Conservation (phyloP, 345 rosid genomes). For the Aegle marmelos region DNA sequence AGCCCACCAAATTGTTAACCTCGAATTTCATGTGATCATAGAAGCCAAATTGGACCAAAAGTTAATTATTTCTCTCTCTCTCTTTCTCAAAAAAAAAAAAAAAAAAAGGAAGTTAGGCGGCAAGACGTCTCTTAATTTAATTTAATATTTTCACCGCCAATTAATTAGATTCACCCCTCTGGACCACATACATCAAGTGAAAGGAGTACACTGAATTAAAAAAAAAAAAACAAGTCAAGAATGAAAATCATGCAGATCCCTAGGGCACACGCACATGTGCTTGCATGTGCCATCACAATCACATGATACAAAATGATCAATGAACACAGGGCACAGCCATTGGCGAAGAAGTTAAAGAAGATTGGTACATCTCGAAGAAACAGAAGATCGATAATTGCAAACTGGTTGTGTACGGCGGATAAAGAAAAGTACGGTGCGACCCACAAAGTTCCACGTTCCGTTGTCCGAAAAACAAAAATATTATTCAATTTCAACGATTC, state of each 20-base stretch:
- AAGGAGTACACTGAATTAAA: background rate
- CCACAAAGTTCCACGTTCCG: constrained; percentile 13
- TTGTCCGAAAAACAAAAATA: background rate
- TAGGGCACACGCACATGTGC: background rate
- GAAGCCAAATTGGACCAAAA: background rate
- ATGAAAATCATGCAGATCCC: background rate
- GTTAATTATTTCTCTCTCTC: background rate
- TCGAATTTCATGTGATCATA: background rate
- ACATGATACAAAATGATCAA: background rate
- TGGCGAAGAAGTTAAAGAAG: background rate
- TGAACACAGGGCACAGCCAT: background rate
- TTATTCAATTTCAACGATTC: too few relatives aligned
- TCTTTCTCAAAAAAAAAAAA: too few relatives aligned
- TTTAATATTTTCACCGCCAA: too few relatives aligned
- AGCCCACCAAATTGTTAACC: background rate
- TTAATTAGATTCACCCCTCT: background rate
- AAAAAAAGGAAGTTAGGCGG: background rate
- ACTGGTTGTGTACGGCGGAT: constrained; percentile 19
- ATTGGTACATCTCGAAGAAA: background rate
- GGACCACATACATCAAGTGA: background rate
- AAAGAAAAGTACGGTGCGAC: constrained; percentile 18
- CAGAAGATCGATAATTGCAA: background rate
- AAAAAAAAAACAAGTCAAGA: background rate
- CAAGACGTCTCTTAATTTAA: background rate
- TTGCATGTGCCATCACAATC: background rate